These are phyloP conservation scores for Populus alba DNA, from an alignment of 345 rosid genomes.

Conservation along the genomic window DNA sequence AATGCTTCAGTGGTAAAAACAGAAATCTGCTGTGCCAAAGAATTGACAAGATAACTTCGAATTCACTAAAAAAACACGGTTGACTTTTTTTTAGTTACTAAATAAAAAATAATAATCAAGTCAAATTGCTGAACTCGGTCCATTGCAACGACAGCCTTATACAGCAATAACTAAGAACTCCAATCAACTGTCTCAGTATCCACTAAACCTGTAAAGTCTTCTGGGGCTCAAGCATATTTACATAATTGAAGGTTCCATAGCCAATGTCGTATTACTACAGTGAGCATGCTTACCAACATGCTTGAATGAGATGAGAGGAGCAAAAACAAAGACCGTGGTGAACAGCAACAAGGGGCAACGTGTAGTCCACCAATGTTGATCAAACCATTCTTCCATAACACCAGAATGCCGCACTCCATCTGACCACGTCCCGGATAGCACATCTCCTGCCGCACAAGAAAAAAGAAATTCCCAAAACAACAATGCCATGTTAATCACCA, in stretches of 20 bases:
- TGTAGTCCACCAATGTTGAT: conserved; percentile 56
- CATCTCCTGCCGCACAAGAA: conserved; percentile 46
- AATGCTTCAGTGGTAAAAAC: too few species aligned
- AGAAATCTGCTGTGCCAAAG: too few species aligned
- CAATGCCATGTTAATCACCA: neutral
- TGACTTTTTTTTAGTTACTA: too few species aligned
- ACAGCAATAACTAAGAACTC: neutral
- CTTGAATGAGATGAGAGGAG: conserved; percentile 59
- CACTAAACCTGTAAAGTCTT: too few species aligned
- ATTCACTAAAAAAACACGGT: too few species aligned
- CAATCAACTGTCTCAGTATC: neutral
- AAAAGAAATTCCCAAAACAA: neutral
- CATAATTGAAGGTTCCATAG: too few species aligned
- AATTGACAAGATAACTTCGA: too few species aligned
- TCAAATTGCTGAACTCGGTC: too few species aligned
- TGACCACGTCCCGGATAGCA: conserved; percentile 52
- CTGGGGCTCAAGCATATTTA: too few species aligned
- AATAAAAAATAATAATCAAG: too few species aligned
- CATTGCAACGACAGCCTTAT: too few species aligned
- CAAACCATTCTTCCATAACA: conserved; percentile 55
- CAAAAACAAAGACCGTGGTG: conserved; percentile 49
- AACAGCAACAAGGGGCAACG: conserved; percentile 46
- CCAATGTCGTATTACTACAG: neutral
- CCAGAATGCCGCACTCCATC: conserved; percentile 50
- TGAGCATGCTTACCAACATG: conserved; percentile 44